Conservation (phyloP, 1,284 basidiomycete species). For the Trametes polyzona region DNA sequence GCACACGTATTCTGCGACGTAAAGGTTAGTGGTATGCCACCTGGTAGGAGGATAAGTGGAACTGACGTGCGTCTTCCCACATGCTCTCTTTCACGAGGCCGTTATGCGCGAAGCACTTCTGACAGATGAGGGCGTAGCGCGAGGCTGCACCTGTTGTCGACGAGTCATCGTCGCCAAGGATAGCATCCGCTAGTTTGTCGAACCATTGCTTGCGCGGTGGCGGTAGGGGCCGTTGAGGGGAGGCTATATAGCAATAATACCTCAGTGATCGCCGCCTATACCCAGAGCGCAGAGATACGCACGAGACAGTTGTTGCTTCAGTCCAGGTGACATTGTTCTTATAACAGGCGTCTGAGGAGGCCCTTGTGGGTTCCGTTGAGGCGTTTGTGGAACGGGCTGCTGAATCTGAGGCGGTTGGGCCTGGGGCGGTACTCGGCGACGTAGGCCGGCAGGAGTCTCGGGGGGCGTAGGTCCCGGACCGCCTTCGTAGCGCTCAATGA, state of each 20-base stretch:
- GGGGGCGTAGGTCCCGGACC: conserved; percentile 37
- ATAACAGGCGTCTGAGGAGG: conserved; percentile 29
- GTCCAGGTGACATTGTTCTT: conserved; percentile 27
- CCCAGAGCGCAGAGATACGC: not conserved
- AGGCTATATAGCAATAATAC: conserved; percentile 25
- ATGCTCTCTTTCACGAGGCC: conserved; percentile 89
- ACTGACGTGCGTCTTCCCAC: conserved; percentile 89
- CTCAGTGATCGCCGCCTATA: not conserved
- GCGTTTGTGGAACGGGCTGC: conserved; percentile 27
- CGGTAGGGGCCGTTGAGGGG: conserved; percentile 48
- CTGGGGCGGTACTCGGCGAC: conserved; percentile 31
- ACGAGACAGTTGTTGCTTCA: conserved; percentile 48
- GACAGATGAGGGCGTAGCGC: conserved; percentile 94
- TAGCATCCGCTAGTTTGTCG: conserved; percentile 85
- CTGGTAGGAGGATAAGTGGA: not conserved
- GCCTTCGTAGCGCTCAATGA: conserved; percentile 92
- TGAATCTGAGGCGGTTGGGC: conserved; percentile 16
- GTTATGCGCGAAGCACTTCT: conserved; percentile 92
- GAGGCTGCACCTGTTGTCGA: conserved; percentile 50
- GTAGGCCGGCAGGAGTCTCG: conserved; percentile 32
- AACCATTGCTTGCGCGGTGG: conserved; percentile 83
- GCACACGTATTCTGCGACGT: conserved; percentile 70
- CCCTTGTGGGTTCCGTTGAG: conserved; percentile 28
- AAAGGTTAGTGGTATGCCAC: not conserved
- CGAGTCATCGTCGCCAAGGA: conserved; percentile 83